A percentile compares a stretch with the other conserved stretches of the same genome.
These are phyloP conservation scores for Fusarium hainanense DNA, from an alignment of 2,329 filamentous ascomycete species.

Conservation along the genomic window DNA sequence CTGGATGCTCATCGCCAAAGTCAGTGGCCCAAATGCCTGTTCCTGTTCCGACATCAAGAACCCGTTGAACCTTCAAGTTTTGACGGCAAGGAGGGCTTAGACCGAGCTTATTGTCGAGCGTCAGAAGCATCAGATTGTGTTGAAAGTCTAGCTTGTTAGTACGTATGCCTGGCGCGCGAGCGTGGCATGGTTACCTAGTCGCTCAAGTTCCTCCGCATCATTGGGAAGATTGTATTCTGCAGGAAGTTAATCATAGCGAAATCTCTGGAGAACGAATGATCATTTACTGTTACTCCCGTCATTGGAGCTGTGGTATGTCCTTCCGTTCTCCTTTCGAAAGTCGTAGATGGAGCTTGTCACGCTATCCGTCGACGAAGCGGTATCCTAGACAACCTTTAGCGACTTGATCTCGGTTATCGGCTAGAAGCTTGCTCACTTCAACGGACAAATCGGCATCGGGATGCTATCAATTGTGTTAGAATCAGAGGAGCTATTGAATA, in stretches of 20 bases:
- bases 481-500: no score
- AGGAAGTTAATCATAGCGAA: neutral
- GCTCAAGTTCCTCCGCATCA: slow-evolving; percentile 14
- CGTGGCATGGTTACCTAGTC: no score
- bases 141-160: slow-evolving; percentile 5
- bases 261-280: no score
- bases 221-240: slow-evolving; percentile 24
- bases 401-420: no score
- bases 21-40: slow-evolving; percentile 26
- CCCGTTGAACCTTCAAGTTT: neutral
- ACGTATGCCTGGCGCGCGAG: no score
- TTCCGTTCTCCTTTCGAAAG: slow-evolving; percentile 17
- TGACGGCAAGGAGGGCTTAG: slow-evolving; percentile 6
- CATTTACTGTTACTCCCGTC: slow-evolving; percentile 27
- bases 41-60: slow-evolving; percentile 24
- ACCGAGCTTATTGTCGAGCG: slow-evolving; percentile 19
- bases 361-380: slow-evolving; percentile 20
- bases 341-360: slow-evolving; percentile 20
- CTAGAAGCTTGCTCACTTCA: no score
- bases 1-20: slow-evolving; percentile 19
- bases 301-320: slow-evolving; percentile 21
- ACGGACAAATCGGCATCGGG: neutral
- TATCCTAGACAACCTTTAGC: slow-evolving; percentile 10
- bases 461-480: neutral
- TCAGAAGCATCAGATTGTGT: slow-evolving; percentile 19